Evolutionary conservation across 768 basidiomycete species (phyloP), one percentile per base, ranked within the genome.

Genomic region (Leccinellum albellum): DNA sequence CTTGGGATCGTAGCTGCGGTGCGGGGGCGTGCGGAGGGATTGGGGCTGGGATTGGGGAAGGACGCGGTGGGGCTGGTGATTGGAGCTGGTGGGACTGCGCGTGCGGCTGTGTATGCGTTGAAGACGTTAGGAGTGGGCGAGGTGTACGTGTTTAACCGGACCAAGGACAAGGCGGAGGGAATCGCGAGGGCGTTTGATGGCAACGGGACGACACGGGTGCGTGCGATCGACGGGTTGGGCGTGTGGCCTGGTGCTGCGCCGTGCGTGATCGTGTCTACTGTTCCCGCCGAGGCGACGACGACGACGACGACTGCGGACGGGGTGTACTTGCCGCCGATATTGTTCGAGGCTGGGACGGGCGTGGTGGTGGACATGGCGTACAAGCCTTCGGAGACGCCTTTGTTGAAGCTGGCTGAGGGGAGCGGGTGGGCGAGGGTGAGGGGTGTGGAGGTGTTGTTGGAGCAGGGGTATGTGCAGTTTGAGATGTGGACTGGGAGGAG

Each of bases 331-430:
- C 80, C 89, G 3, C 55, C 62, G 8, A 73, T 77, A 13, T 66
- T 97, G 21, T 88, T 93, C 61, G 70, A 73, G 0, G 75, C 75
- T 1, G 76, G 78, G n/a, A 88, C 87, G 1, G 85, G 85, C 3
- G 82, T 89, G 3, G 87, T 94, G 12, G 79, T 98, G 12, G 97
- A 99, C 64, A 90, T 97, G 88, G 94, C 95, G 20, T 98, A 98
- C 71, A 87, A 87, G 63, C 97, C 95, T 0, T 82, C 87, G 3
- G 80, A 85, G 63, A 98, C 96, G 14, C 87, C 94, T 0, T 71
- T 99, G 54, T 73, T 98, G 24, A 68, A 70, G 52, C 72, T 96
- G 14, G 94, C 92, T 3, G 35, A 3, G n/a, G 4, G 77, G 79
- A 62, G 73, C 68, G 76, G 80, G 32, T 96, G 94, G 94, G 76